These are phyloP conservation scores for Puccinia coronata DNA, from an alignment of 1,284 basidiomycete genomes.

Conservation along the genomic window DNA sequence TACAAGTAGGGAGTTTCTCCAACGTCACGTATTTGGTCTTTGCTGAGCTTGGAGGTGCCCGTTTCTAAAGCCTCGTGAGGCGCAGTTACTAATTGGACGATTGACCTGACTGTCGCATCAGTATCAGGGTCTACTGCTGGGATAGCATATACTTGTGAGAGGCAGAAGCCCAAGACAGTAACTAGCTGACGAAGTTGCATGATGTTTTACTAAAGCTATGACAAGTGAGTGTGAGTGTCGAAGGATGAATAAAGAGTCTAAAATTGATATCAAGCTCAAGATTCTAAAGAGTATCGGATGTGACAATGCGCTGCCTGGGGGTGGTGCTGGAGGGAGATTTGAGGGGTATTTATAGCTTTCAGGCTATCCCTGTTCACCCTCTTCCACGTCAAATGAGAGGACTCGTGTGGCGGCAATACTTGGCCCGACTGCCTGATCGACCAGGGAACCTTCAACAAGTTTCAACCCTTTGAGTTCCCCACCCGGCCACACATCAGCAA, in stretches of 20 bases:
- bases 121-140: background rate
- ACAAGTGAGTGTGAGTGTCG: background rate
- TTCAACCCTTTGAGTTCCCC: background rate
- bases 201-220: background rate
- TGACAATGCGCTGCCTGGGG: too few species aligned
- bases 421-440: background rate
- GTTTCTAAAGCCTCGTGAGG: background rate
- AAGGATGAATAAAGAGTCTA: background rate
- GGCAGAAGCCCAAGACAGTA: constrained; percentile 7
- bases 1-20: background rate
- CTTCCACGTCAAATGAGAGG: background rate
- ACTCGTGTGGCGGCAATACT: background rate
- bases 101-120: background rate
- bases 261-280: background rate
- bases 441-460: background rate
- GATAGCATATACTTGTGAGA: background rate
- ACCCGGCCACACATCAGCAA: background rate
- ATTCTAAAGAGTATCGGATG: background rate
- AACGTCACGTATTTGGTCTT: background rate
- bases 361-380: background rate
- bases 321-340: background rate
- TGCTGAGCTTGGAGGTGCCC: background rate
- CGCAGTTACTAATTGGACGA: background rate
- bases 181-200: background rate
- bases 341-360: constrained; percentile 17